Base-by-base conservation (phyloP, 1,284 basidiomycete species). In the Cryptococcus maquisensis region DNA sequence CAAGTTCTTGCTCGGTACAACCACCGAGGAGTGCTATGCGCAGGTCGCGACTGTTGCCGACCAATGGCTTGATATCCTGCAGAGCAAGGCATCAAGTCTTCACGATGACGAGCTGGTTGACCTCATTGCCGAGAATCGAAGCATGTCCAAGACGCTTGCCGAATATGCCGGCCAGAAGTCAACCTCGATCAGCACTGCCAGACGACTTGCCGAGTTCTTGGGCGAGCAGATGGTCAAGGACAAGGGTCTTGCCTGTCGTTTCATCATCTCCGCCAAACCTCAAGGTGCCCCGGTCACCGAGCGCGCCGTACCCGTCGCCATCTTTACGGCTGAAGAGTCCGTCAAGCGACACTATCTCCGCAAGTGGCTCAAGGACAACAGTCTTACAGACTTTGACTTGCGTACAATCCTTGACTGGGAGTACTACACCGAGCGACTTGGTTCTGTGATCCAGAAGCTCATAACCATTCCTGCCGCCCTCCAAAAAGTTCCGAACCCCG, bases 171-270 rank as follows among this genome's bases (percentile, higher is more conserved):
- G 84, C 4, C 96, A 98, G 74, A 99, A 99, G 77, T 97, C 93
- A 26, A 98, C 96, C 0, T 96, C 94, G 0, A 98, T 99, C 77
- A 94, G 89, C 60, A 99, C 96, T 0, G 96, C 96, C 2, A 86
- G 84, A 60, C 87, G 96, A 60, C 81, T 99, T 9, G 94, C 96
- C 3, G 96, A 99, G 75, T 98, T 99, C 78, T 78, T 99, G 52
- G 96, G 96, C 23, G 87, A 94, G 66, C 91, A 96, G 70, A 98
- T 99, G 94, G 93, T 98, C 67, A 98, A 98, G 77, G 95, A 98
- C 79, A 98, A 98, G 73, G 96, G 96, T 54, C 84, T 99, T 13
- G 91, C 96, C 1, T 98, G 96, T 82, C 95, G 95, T 68, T 98
- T 98, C 75, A 94, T 99, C 80, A 97, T 99, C 67, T 98, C 95